A percentile compares a stretch with the other conserved stretches of the same genome.
Conservation (phyloP, 305 asterid species). For the Fraxinus dipetala region DNA sequence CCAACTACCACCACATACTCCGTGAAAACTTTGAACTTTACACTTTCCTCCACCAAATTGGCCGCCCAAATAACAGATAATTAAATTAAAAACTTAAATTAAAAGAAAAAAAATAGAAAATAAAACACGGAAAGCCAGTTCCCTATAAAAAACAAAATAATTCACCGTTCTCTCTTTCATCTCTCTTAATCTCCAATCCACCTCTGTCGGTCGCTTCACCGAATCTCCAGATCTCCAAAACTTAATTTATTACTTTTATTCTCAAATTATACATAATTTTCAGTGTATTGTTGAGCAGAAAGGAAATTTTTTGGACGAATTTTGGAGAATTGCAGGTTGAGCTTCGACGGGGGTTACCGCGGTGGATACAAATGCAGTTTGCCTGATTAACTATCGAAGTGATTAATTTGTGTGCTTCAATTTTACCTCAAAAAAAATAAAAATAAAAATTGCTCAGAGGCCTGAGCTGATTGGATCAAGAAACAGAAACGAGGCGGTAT, state of each 20-base stretch:
- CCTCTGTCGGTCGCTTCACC: not conserved
- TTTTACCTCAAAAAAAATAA: not conserved
- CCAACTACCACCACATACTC: not conserved
- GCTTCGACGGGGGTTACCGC: constrained; percentile 16
- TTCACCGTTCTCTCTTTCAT: not conserved
- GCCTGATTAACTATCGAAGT: not conserved
- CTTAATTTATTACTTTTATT: not conserved
- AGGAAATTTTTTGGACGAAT: constrained; percentile 2
- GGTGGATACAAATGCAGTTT: constrained; percentile 20
- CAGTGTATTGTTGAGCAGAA: not conserved
- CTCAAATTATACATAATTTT: not conserved
- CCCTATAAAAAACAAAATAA: constrained; percentile 28
- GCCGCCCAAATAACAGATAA: constrained; percentile 6
- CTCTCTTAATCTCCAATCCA: constrained; percentile 11
- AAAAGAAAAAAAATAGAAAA: not conserved
- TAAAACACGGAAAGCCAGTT: not conserved
- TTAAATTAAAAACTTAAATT: not conserved
- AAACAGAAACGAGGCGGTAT: not conserved
- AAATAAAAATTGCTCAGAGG: not conserved
- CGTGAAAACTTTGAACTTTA: not conserved
- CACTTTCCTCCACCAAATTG: constrained; percentile 22
- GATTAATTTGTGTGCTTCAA: constrained; percentile 10
- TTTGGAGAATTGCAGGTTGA: constrained; percentile 13
- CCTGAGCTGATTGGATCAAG: not conserved
- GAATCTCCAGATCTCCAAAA: not conserved